These are phyloP conservation scores for Penicillium verrucosum DNA, from an alignment of 2,329 filamentous ascomycete genomes.

Conservation along the genomic window DNA sequence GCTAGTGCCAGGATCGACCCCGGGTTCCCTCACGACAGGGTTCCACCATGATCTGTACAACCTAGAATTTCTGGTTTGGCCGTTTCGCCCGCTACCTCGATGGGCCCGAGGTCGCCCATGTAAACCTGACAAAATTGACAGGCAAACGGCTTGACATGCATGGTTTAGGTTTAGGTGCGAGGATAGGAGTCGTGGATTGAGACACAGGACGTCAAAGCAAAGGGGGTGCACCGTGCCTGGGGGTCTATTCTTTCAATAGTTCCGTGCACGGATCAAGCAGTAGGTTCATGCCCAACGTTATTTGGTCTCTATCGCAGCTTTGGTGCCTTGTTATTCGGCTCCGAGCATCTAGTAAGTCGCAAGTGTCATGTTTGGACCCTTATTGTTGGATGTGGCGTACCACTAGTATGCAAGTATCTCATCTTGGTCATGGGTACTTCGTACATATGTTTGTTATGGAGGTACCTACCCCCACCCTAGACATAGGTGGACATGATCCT, in stretches of 20 bases:
- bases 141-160: conserved; percentile 16
- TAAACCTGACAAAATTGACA: conserved; percentile 6
- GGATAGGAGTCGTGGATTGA: neutral
- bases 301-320: neutral
- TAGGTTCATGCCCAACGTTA: conserved; percentile 3
- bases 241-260: conserved; percentile 19
- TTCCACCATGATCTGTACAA: conserved; percentile 7
- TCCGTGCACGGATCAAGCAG: conserved; percentile 23
- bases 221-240: neutral
- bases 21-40: conserved; percentile 3
- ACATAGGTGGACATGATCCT: neutral
- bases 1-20: conserved; percentile 17
- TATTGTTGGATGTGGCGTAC: neutral
- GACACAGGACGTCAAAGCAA: neutral
- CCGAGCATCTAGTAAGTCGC: conserved; percentile 2
- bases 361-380: conserved; percentile 7
- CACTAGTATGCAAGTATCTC: conserved; percentile 4
- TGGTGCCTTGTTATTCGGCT: neutral
- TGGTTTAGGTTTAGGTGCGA: conserved; percentile 17
- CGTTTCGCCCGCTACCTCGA: conserved; percentile 2
- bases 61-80: conserved; percentile 3
- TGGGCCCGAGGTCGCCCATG: neutral
- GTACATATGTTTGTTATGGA: neutral
- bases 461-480: neutral
- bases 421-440: neutral